These are phyloP conservation scores for Marasmius oreades DNA, from an alignment of 1,284 basidiomycete species.

Conservation along the genomic window DNA sequence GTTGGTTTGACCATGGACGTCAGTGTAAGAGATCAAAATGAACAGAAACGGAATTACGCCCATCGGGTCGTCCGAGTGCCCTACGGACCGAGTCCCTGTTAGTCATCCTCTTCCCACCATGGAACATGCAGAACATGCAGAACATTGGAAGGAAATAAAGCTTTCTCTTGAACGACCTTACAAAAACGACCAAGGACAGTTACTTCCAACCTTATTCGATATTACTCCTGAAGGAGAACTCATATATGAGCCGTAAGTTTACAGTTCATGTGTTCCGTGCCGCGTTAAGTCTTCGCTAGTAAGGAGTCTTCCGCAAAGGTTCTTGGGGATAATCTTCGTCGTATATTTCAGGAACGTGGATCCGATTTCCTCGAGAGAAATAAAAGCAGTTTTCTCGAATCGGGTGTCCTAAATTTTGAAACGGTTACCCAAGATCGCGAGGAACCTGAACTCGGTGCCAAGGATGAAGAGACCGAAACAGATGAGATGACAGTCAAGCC, in stretches of 20 bases:
- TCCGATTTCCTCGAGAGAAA: constrained; percentile 68
- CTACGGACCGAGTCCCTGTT: neutral
- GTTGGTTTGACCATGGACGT: constrained; percentile 31
- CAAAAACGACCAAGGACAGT: constrained; percentile 66
- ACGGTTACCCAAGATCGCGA: constrained; percentile 15
- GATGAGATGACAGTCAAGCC: constrained; percentile 31
- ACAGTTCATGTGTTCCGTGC: constrained; percentile 11
- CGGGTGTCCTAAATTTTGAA: constrained; percentile 20
- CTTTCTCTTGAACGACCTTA: constrained; percentile 74
- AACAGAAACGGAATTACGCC: neutral
- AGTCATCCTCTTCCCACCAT: neutral
- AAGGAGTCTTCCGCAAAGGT: constrained; percentile 50
- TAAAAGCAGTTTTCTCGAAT: constrained; percentile 27
- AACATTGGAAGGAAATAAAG: constrained; percentile 51
- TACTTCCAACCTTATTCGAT: constrained; percentile 61
- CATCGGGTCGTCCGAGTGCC: neutral
- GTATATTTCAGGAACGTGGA: constrained; percentile 71
- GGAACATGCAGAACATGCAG: neutral
- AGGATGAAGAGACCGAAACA: constrained; percentile 27
- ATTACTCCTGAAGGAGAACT: constrained; percentile 67
- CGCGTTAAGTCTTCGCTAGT: constrained; percentile 30
- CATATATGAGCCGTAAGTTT: constrained; percentile 63
- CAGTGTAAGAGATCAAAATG: neutral
- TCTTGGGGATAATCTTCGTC: constrained; percentile 59
- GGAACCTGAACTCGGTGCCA: constrained; percentile 20